A percentile compares a stretch with the other conserved stretches of the same genome.
Conservation (phyloP, 2,329 filamentous ascomycete species). For the Colletotrichum echinochloae region DNA sequence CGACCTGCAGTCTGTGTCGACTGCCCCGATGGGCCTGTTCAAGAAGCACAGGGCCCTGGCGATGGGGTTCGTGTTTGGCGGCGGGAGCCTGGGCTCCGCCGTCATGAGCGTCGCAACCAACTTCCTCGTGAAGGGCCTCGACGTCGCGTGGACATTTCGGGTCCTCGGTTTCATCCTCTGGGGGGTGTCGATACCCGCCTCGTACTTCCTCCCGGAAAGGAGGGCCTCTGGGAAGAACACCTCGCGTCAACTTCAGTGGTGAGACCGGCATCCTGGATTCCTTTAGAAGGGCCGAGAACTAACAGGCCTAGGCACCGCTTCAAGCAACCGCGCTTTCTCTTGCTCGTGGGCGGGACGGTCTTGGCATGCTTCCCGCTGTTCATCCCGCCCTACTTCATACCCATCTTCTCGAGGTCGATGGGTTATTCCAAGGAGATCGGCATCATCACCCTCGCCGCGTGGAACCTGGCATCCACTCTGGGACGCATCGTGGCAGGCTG, state of each 20-base stretch:
- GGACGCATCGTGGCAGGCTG: slow-evolving; percentile 46
- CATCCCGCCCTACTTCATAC: slow-evolving; percentile 48
- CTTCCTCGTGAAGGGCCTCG: slow-evolving; percentile 43
- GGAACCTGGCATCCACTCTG: slow-evolving; percentile 47
- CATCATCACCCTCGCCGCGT: slow-evolving; percentile 44
- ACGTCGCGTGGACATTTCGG: slow-evolving; percentile 46
- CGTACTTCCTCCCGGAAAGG: slow-evolving; percentile 41
- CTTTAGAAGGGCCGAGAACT: neutral
- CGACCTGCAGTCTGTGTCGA: slow-evolving; percentile 44
- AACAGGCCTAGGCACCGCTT: slow-evolving; percentile 44
- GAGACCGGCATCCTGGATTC: neutral
- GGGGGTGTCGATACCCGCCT: slow-evolving; percentile 46
- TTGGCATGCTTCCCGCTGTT: slow-evolving; percentile 46
- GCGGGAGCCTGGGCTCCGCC: slow-evolving; percentile 45
- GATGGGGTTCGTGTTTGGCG: slow-evolving; percentile 47
- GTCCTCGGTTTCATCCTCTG: slow-evolving; percentile 46
- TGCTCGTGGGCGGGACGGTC: slow-evolving; percentile 43
- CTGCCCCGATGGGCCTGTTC: slow-evolving; percentile 46
- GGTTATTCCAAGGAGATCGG: slow-evolving; percentile 42
- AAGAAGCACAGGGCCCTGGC: slow-evolving; percentile 45
- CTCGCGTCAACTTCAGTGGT: slow-evolving; percentile 44
- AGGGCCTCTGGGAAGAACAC: neutral
- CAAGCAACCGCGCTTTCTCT: slow-evolving; percentile 43
- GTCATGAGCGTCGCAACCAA: slow-evolving; percentile 45
- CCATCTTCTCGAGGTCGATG: slow-evolving; percentile 45